Evolutionary conservation across 2,329 filamentous ascomycete species (phyloP), one percentile per base, ranked within the genome.

Genomic region (Xylariaceae sp.): DNA sequence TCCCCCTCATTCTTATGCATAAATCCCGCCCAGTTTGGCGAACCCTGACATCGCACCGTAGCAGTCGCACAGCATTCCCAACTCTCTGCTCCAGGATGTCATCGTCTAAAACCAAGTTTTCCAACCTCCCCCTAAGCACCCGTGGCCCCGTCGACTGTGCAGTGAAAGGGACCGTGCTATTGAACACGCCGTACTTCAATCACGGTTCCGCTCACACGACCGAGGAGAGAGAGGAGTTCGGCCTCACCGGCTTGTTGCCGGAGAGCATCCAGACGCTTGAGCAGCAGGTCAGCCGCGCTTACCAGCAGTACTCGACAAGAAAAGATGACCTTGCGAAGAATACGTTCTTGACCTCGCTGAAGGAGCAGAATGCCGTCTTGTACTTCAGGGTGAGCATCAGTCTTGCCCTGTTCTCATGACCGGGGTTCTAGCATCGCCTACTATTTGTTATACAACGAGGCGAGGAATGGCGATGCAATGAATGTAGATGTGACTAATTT

Each of bases 271-370:
- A 94, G 69, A 89, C 85, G 0, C 80, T 96, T 4, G 88, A 93
- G 4, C 85, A 91, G 67, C 92, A 96, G 70, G 85, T 85, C 46
- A 76, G 85, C 54, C 84, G 92, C 21, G 92, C 92, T 1, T 96
- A 96, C 71, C 76, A 91, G 64, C 92, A 96, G 71, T 96, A 93
- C 74, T 77, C 75, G 17, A 83, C 79, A 2, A 80, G 83, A 3
- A 70, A 75, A 0, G 83, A 88, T 70, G 83, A 88, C 61, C 75
- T 96, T 33, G 87, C 88, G 34, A 96, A 95, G 77, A 96, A 96
- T 67, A 93, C 91, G 0, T 96, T 96, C 70, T 82, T 96, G 79
- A 90, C 89, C 0, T 92, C 88, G 46, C 79, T 96, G 77, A 92
- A 91, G 68, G 87, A 91, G 66, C 92, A 96, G 73, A 96, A 95